phyloP scores from a whole-genome alignment of 164 flowering plant species.

The Aristolochia fimbriata region DNA sequence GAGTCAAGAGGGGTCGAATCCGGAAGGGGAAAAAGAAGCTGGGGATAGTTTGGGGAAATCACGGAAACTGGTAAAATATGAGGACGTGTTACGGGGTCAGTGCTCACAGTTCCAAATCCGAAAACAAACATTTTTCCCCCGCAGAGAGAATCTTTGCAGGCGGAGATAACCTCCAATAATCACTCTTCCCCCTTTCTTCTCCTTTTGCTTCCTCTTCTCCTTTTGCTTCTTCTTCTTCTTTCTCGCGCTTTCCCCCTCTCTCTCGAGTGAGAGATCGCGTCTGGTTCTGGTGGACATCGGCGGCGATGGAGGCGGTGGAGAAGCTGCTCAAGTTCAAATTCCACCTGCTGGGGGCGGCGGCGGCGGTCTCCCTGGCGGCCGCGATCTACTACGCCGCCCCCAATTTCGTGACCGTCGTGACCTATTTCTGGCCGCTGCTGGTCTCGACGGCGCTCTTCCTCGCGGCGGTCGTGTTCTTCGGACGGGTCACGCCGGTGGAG shows the following conservation, averaged over 20 bases:
- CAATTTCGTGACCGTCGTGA: constrained; percentile 34
- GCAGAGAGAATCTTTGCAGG: constrained; percentile 23
- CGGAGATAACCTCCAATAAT: constrained; percentile 6
- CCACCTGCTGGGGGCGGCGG: constrained; percentile 21
- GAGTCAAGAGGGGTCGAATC: too few relatives aligned
- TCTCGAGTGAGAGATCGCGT: background rate
- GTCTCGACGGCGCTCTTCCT: constrained; percentile 63
- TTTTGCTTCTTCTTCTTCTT: background rate
- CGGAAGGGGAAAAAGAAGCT: too few relatives aligned
- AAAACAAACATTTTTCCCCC: constrained; percentile 5
- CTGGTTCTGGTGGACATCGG: background rate
- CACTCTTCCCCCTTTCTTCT: background rate
- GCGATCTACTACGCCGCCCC: constrained; percentile 37
- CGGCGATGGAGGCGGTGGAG: constrained; percentile 42
- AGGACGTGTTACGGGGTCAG: too few relatives aligned
- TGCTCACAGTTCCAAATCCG: background rate
- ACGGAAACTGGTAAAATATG: too few relatives aligned
- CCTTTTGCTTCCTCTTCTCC: background rate
- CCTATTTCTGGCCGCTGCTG: constrained; percentile 78
- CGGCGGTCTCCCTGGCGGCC: constrained; percentile 1
- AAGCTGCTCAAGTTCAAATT: constrained; percentile 41
- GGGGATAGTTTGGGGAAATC: too few relatives aligned
- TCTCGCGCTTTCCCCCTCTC: background rate
- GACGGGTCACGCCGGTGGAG: constrained; percentile 40
- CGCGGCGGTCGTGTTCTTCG: constrained; percentile 32